Conservation (phyloP, 2,329 filamentous ascomycete genomes). For the Pseudogymnoascus sp. region DNA sequence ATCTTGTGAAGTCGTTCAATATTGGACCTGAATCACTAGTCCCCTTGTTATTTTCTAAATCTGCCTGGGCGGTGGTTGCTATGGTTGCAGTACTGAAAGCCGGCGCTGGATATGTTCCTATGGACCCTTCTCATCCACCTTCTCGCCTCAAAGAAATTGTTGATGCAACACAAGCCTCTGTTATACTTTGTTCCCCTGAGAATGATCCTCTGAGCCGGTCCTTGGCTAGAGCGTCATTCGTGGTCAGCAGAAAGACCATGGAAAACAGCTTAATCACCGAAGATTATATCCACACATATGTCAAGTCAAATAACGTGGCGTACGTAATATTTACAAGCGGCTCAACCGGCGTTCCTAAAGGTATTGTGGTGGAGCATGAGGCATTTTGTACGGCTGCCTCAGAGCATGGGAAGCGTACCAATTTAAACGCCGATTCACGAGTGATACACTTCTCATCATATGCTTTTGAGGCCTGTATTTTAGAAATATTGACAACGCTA, state of each 20-base stretch:
- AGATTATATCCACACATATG: background rate
- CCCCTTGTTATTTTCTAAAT: conserved; percentile 29
- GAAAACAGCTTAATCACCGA: background rate
- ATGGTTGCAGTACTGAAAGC: conserved; percentile 27
- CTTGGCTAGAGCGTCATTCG: background rate
- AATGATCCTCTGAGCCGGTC: background rate
- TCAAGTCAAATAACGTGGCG: background rate
- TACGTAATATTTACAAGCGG: conserved; percentile 34
- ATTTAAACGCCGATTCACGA: conserved; percentile 34
- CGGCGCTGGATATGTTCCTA: conserved; percentile 26
- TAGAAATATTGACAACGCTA: conserved; percentile 10
- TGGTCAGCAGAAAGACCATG: background rate
- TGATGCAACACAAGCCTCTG: background rate
- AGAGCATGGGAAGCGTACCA: conserved; percentile 22
- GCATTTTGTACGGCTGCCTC: conserved; percentile 16
- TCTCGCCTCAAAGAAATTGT: conserved; percentile 19
- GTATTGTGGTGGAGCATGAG: conserved; percentile 33
- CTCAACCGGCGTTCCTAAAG: conserved; percentile 45
- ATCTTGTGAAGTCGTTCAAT: conserved; percentile 12
- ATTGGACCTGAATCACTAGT: conserved; percentile 15
- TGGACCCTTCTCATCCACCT: conserved; percentile 27
- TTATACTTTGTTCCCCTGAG: background rate
- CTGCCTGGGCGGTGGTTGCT: conserved; percentile 23
- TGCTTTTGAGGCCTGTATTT: conserved; percentile 5
- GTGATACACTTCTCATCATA: conserved; percentile 27